A percentile compares a stretch with the other conserved stretches of the same genome.
Evolutionary conservation across 495 filamentous ascomycete species (phyloP).

Genomic region (Penicillium pulvis): DNA sequence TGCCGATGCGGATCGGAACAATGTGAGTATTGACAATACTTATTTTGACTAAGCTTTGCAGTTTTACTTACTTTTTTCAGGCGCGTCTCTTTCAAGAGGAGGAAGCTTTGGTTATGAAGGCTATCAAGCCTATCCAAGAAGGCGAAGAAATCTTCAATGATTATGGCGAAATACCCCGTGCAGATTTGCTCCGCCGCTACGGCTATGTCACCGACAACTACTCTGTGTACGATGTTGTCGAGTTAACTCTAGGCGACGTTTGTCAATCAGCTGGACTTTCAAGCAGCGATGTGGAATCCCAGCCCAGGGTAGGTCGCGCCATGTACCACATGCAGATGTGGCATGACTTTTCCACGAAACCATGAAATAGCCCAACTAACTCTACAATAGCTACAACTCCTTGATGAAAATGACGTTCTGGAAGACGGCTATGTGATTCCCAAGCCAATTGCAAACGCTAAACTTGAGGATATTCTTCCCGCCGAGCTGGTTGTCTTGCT

Average conservation of each 20-base stretch:
- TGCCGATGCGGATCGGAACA: slow-evolving; percentile 83
- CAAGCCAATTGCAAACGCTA: slow-evolving; percentile 34
- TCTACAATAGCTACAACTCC: slow-evolving; percentile 42
- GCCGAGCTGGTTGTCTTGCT: slow-evolving; percentile 54
- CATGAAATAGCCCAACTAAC: slow-evolving; percentile 11
- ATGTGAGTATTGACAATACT: slow-evolving; percentile 44
- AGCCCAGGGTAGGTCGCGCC: slow-evolving; percentile 42
- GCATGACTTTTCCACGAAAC: slow-evolving; percentile 7
- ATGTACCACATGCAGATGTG: slow-evolving; percentile 1
- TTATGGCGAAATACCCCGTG: slow-evolving; percentile 80
- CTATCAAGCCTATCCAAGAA: slow-evolving; percentile 62
- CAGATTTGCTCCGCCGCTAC: slow-evolving; percentile 83
- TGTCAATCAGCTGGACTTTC: slow-evolving; percentile 50
- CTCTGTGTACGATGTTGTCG: slow-evolving; percentile 76
- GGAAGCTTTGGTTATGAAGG: slow-evolving; percentile 63
- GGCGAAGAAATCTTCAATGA: slow-evolving; percentile 91
- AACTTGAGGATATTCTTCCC: slow-evolving; percentile 42
- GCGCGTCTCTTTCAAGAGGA: slow-evolving; percentile 73
- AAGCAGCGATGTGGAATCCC: slow-evolving; percentile 42
- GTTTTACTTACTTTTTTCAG: slow-evolving; percentile 24
- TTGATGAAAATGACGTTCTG: slow-evolving; percentile 51
- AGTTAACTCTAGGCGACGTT: slow-evolving; percentile 63
- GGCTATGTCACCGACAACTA: slow-evolving; percentile 85
- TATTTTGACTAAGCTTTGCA: background rate
- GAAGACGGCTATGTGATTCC: slow-evolving; percentile 59